Conservation (phyloP, 805 yeast species). For the Lipomyces yamanashiensis region DNA sequence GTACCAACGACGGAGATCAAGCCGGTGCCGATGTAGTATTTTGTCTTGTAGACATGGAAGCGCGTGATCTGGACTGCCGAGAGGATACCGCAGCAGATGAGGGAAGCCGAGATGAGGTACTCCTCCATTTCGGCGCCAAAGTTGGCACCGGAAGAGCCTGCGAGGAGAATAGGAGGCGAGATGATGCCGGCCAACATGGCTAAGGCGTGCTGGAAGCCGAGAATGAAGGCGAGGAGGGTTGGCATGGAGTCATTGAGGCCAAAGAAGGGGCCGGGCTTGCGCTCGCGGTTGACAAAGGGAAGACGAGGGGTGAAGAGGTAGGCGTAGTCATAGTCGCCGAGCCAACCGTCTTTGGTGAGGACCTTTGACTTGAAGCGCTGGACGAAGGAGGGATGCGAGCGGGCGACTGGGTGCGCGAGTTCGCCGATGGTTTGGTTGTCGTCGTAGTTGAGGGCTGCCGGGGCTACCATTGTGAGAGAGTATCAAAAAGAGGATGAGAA, state of each 20-base stretch:
- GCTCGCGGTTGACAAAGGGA: conserved; percentile 61
- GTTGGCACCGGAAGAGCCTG: conserved; percentile 59
- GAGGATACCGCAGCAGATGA: conserved; percentile 72
- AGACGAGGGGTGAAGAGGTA: conserved; percentile 78
- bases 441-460: conserved; percentile 26
- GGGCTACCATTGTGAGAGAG: conserved; percentile 12
- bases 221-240: conserved; percentile 68
- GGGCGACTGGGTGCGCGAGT: conserved; percentile 18
- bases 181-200: conserved; percentile 93
- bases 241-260: conserved; percentile 84
- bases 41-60: conserved; percentile 73
- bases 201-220: conserved; percentile 86
- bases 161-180: conserved; percentile 78
- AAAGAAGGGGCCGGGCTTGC: conserved; percentile 74
- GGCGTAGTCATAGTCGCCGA: conserved; percentile 87
- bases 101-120: conserved; percentile 70
- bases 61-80: conserved; percentile 80
- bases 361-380: conserved; percentile 5
- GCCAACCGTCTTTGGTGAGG: conserved; percentile 59
- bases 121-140: conserved; percentile 56
- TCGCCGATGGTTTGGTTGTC: conserved; percentile 19
- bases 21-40: conserved; percentile 85
- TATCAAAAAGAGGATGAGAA: neutral
- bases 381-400: conserved; percentile 12
- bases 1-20: conserved; percentile 89